Evolutionary conservation across 495 filamentous ascomycete genomes (phyloP).

Genomic region (Hypoxylon rickii): DNA sequence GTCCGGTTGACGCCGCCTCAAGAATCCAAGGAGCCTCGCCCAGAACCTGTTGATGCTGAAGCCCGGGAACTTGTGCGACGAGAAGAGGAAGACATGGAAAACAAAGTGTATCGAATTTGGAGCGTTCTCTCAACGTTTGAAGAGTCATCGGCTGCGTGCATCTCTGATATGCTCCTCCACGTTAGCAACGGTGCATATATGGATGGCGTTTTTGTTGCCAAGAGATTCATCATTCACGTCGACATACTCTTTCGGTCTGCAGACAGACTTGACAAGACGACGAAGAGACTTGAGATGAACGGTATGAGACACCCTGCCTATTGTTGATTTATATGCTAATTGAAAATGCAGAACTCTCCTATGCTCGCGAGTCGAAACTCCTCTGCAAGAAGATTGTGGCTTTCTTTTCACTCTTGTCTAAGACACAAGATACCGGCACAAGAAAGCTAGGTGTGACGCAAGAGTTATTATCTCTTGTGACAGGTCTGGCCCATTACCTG

Average conservation of each 20-base stretch:
- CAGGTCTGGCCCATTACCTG: slow-evolving; percentile 95
- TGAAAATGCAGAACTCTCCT: slow-evolving; percentile 70
- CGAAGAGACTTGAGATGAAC: slow-evolving; percentile 72
- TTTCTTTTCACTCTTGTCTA: slow-evolving; percentile 92
- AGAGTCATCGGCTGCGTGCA: slow-evolving; percentile 96
- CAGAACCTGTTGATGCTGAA: slow-evolving; percentile 67
- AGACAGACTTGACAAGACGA: slow-evolving; percentile 77
- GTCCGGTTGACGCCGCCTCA: slow-evolving; percentile 70
- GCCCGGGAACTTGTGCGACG: slow-evolving; percentile 76
- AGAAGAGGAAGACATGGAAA: slow-evolving; percentile 93
- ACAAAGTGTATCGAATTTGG: slow-evolving; percentile 98
- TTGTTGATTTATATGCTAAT: slow-evolving; percentile 2
- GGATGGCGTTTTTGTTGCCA: slow-evolving; percentile 94
- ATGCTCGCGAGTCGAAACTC: slow-evolving; percentile 92
- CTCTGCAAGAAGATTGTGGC: slow-evolving; percentile 99
- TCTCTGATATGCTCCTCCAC: slow-evolving; percentile 98
- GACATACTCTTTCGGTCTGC: slow-evolving; percentile 90
- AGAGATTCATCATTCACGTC: slow-evolving; percentile 94
- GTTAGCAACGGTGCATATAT: slow-evolving; percentile 98
- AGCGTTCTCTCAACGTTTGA: slow-evolving; percentile 96
- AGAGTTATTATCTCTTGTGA: slow-evolving; percentile 92
- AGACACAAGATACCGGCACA: slow-evolving; percentile 87
- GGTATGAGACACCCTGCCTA: slow-evolving; percentile 53
- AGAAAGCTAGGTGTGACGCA: slow-evolving; percentile 94
- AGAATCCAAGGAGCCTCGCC: slow-evolving; percentile 38